phyloP scores from a whole-genome alignment of 1,139 yeast genomes.

The Saccharomyces hybrid region DNA sequence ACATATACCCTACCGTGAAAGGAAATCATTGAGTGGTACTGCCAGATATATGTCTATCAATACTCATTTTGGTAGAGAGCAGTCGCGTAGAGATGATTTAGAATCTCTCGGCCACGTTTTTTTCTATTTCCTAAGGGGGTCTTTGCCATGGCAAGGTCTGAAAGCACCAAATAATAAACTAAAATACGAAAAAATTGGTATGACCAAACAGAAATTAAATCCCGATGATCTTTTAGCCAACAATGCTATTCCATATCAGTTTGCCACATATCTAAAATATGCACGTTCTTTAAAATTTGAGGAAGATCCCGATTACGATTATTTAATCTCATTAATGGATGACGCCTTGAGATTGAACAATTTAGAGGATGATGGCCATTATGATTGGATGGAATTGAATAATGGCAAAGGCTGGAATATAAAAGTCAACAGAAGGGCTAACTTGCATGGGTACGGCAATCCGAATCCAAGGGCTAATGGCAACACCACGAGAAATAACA shows the following conservation, averaged over 20 bases:
- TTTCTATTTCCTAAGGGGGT: conserved; percentile 86
- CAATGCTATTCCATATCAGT: conserved; percentile 62
- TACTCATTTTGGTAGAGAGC: conserved; percentile 95
- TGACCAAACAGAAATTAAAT: conserved; percentile 80
- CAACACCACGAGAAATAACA: conserved; percentile 6
- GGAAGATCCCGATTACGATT: conserved; percentile 90
- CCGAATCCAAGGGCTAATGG: conserved; percentile 23
- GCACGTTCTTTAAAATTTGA: conserved; percentile 83
- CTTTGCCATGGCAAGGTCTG: conserved; percentile 96
- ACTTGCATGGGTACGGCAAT: conserved; percentile 69
- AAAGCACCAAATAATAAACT: conserved; percentile 97
- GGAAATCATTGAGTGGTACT: conserved; percentile 89
- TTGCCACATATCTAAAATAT: conserved; percentile 76
- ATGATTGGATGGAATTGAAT: conserved; percentile 92
- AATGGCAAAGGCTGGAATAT: conserved; percentile 92
- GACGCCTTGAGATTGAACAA: conserved; percentile 66
- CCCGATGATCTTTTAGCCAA: conserved; percentile 63
- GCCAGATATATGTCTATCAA: conserved; percentile 97
- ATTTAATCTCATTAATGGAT: conserved; percentile 66
- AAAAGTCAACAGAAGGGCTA: conserved; percentile 73
- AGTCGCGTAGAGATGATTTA: conserved; percentile 88
- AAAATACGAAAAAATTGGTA: conserved; percentile 94
- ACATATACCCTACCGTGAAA: conserved; percentile 94
- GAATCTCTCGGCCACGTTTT: conserved; percentile 95
- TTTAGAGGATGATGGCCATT: conserved; percentile 73